phyloP scores from a whole-genome alignment of 306 rosid genomes.

The Rosa persica region DNA sequence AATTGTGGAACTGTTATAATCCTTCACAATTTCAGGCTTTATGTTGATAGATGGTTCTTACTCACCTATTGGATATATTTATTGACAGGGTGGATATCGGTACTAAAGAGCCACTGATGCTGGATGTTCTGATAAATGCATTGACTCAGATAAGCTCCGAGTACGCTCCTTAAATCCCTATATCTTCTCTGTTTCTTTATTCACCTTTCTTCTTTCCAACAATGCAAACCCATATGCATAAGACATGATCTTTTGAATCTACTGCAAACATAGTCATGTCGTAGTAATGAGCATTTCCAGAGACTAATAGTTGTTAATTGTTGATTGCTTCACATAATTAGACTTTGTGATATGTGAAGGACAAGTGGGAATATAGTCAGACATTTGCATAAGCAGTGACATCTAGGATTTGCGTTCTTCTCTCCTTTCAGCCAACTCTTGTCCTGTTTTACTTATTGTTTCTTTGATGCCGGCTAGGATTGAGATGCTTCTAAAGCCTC shows the following conservation, averaged over 20 bases:
- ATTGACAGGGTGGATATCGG: constrained; percentile 85
- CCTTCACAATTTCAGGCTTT: not conserved
- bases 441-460: not conserved
- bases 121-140: constrained; percentile 85
- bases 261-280: not conserved
- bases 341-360: not conserved
- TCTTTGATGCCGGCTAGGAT: not conserved
- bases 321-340: not conserved
- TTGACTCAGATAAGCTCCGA: constrained; percentile 88
- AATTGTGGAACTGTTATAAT: not conserved
- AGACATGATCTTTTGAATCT: not conserved
- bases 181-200: not conserved
- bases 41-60: not conserved
- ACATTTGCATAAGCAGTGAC: not conserved
- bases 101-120: constrained; percentile 69
- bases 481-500: not conserved
- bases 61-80: constrained; percentile 4
- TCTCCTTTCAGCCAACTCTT: not conserved
- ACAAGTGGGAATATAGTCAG: constrained; percentile 3
- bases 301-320: not conserved
- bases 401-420: not conserved
- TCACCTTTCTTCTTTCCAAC: not conserved
- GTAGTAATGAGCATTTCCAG: not conserved
- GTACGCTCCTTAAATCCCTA: constrained; percentile 46
- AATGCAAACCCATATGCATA: not conserved